These are phyloP conservation scores for Elongisporangium anandrum DNA, from an alignment of 352 stramenopile species.

Conservation along the genomic window DNA sequence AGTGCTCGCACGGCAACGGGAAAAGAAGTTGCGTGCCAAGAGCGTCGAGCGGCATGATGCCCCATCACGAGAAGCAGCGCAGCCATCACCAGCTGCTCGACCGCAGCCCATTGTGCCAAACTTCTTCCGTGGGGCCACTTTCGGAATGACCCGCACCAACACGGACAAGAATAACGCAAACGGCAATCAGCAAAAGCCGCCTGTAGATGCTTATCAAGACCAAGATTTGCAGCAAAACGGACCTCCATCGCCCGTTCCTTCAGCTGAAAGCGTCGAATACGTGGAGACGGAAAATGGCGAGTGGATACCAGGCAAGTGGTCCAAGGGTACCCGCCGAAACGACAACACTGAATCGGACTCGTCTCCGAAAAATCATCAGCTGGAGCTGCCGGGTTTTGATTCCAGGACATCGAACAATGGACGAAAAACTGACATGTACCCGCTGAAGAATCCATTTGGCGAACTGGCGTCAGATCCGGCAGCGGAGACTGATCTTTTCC, in stretches of 20 bases:
- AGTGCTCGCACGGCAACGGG: not conserved
- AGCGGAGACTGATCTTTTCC: not conserved
- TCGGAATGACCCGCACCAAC: not conserved
- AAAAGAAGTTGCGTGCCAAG: slow-evolving; percentile 6
- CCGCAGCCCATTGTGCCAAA: not conserved
- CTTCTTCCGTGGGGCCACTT: not conserved
- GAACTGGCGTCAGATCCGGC: not conserved
- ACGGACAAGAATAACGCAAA: not conserved
- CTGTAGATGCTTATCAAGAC: not conserved
- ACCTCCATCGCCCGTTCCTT: not conserved
- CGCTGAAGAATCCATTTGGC: not conserved
- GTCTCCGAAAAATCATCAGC: not conserved
- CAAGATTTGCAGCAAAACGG: slow-evolving; percentile 1
- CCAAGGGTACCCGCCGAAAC: not conserved
- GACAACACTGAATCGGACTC: not conserved
- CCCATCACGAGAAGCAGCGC: not conserved
- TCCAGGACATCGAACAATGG: not conserved
- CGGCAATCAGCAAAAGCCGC: slow-evolving; percentile 1
- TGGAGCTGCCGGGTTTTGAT: not conserved
- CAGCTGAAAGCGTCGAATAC: not conserved
- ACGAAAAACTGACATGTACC: not conserved
- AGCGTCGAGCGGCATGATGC: not conserved
- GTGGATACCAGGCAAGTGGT: not conserved
- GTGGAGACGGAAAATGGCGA: not conserved
- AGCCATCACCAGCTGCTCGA: not conserved